These are phyloP conservation scores for Trichoderma aggressivum DNA, from an alignment of 2,329 filamentous ascomycete genomes.

Conservation along the genomic window DNA sequence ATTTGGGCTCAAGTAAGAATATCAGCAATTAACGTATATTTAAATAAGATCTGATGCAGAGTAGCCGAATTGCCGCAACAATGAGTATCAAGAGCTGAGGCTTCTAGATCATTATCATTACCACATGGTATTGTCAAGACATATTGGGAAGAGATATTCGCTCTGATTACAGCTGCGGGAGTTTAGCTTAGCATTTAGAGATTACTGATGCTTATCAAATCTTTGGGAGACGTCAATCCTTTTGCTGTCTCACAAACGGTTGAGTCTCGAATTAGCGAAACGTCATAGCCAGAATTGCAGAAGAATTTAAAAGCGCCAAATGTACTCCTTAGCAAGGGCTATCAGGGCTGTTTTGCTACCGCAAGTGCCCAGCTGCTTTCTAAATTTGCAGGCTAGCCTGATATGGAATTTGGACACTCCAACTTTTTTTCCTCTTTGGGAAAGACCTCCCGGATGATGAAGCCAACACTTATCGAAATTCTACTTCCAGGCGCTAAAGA, in stretches of 20 bases:
- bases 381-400: background rate
- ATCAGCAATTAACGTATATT: too few relatives aligned
- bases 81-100: background rate
- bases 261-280: background rate
- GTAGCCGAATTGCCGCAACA: background rate
- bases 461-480: background rate
- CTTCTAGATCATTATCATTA: background rate
- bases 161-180: background rate
- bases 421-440: background rate
- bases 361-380: background rate
- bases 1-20: background rate
- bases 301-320: background rate
- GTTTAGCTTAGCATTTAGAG: background rate
- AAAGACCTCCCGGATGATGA: background rate
- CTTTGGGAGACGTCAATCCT: background rate
- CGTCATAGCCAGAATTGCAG: background rate
- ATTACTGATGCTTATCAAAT: background rate
- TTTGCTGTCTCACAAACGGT: background rate
- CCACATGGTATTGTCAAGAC: background rate
- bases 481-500: background rate
- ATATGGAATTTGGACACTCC: background rate
- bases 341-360: too few relatives aligned
- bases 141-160: background rate
- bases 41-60: too few relatives aligned
- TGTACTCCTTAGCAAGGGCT: too few relatives aligned